Evolutionary conservation across 768 basidiomycete species (phyloP).

Genomic region (Pisolithus orientalis): DNA sequence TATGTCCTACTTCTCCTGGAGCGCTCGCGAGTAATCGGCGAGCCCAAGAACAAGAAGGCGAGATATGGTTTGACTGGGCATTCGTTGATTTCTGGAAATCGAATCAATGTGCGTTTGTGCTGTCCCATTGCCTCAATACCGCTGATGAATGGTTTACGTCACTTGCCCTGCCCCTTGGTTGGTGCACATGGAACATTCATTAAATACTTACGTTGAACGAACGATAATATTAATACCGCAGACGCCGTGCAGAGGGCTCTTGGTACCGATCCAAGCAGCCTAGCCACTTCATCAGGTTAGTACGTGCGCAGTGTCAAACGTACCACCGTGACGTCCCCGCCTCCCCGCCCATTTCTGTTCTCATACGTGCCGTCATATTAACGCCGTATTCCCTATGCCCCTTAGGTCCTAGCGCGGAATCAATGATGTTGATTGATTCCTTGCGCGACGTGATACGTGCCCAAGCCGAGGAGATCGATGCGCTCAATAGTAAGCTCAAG

Average conservation of each 20-base stretch:
- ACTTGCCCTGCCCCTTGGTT: not conserved
- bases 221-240: constrained; percentile 19
- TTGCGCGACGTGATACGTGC: constrained; percentile 77
- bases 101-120: constrained; percentile 74
- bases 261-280: constrained; percentile 59
- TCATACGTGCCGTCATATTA: not conserved
- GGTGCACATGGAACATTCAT: too few species aligned
- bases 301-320: not conserved
- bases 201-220: too few species aligned
- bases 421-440: constrained; percentile 74
- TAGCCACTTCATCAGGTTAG: constrained; percentile 56
- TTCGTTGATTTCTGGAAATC: constrained; percentile 99
- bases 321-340: not conserved
- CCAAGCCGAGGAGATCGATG: constrained; percentile 77
- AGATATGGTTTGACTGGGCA: constrained; percentile 97
- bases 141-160: not conserved
- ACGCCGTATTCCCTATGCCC: not conserved
- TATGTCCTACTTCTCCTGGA: constrained; percentile 32
- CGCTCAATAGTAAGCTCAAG: constrained; percentile 55
- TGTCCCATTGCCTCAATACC: not conserved
- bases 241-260: constrained; percentile 75
- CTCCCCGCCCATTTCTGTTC: constrained; percentile 1
- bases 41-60: constrained; percentile 54
- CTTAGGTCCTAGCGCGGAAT: constrained; percentile 65
- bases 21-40: constrained; percentile 1